Evolutionary conservation across 164 flowering plant genomes (phyloP), one percentile per base, ranked within the genome.

Genomic region (Umbilicus rupestris): DNA sequence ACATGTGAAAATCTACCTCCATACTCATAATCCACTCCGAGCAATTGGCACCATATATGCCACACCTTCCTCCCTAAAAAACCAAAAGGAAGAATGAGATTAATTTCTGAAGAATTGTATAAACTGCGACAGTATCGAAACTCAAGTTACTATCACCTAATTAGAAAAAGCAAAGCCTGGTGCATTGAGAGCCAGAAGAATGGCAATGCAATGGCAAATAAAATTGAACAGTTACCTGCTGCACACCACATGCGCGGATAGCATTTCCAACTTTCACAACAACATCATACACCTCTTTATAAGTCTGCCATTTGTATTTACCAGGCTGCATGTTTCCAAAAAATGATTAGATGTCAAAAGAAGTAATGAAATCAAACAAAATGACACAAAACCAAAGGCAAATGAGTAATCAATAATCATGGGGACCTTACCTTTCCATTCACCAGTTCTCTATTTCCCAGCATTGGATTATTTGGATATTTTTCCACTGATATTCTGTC

Each of bases 21-120:
- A 59, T 59, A 33, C 63, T 59, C 63, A 59, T 59, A 59, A 59
- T 59, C 63, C 63, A 59, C 35, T 59, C 63, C 0, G 63, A 2
- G 19, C 33, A 29, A 59, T 59, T 59, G 33, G 63, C 63, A 59
- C 63, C 44, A 19, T 62, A 62, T n/a, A 62, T 55, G 60, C 60
- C 60, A 28, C 60, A 55, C 31, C 60, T 55, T 55, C 29, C 60
- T 26, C 33, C 60, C 60, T 55, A 55, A 1, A 55, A 11, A 55
- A 28, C 9, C 44, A 28, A 28, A 1, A 3, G 0, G 11, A 55
- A 28, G 17, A 28, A 4, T 28, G 19, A 52, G 59, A 28, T 35
- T 35, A 35, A 49, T 16, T 16, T 17, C 50, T 46, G 20, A 46
- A 17, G n/a, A 46, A 16, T 20, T 46, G 50, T 35, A 7, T 35